These are phyloP conservation scores for Biscogniauxia mediterranea DNA, from an alignment of 2,329 filamentous ascomycete genomes.

Conservation along the genomic window DNA sequence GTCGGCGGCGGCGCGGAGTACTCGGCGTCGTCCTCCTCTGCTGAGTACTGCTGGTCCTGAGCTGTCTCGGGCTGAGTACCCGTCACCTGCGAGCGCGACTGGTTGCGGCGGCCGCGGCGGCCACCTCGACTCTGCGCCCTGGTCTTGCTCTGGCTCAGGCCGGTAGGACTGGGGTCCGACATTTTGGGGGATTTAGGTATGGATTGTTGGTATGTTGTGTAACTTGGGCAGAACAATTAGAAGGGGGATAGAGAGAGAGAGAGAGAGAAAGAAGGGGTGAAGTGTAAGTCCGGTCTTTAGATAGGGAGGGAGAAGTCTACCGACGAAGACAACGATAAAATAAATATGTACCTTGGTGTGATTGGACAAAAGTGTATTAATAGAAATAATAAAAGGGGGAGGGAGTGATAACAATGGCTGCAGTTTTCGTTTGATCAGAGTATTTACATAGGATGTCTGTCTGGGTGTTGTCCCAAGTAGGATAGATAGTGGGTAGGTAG, in stretches of 20 bases:
- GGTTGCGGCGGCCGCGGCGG: constrained; percentile 28
- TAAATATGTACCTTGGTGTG: neutral
- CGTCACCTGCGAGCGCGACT: constrained; percentile 22
- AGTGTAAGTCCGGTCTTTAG: neutral
- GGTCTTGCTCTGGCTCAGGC: constrained; percentile 21
- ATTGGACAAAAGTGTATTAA: neutral
- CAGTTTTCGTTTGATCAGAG: constrained; percentile 1
- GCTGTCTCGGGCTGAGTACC: constrained; percentile 21
- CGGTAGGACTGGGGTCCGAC: constrained; percentile 27
- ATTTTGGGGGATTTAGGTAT: constrained; percentile 11
- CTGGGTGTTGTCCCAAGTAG: neutral
- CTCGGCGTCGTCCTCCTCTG: constrained; percentile 26
- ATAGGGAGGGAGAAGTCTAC: neutral
- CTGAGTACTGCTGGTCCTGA: constrained; percentile 21
- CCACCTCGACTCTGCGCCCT: constrained; percentile 17
- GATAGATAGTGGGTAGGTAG: constrained; percentile 5
- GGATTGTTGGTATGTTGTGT: neutral
- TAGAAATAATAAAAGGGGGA: neutral
- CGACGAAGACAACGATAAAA: neutral
- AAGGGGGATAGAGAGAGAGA: neutral
- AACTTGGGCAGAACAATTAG: neutral
- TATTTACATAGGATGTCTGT: constrained; percentile 20
- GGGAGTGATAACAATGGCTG: neutral
- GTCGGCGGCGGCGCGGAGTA: constrained; percentile 24
- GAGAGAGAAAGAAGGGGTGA: neutral